phyloP scores from a whole-genome alignment of 441 rosid genomes.

The Iberis amara region DNA sequence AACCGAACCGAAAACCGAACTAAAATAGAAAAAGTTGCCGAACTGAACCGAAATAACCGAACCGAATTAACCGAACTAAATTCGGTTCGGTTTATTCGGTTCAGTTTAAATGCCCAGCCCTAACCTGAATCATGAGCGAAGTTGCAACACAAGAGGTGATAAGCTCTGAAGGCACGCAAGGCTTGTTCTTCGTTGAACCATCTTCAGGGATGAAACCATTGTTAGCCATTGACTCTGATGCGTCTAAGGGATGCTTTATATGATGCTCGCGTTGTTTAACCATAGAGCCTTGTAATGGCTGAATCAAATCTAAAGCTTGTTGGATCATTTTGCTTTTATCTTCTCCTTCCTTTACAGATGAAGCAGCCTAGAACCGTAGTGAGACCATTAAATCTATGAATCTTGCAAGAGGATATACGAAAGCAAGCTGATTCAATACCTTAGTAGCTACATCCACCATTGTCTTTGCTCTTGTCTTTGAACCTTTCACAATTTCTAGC shows the following conservation, averaged over 20 bases:
- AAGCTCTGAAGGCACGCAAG: slow-evolving; percentile 64
- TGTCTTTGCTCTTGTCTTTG: slow-evolving; percentile 57
- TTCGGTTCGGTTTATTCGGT: no score
- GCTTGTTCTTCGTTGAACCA: slow-evolving; percentile 38
- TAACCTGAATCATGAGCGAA: slow-evolving; percentile 82
- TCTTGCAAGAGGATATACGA: slow-evolving; percentile 13
- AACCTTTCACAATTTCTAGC: slow-evolving; percentile 59
- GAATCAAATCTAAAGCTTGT: slow-evolving; percentile 62
- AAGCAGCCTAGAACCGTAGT: slow-evolving; percentile 55
- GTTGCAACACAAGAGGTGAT: slow-evolving; percentile 83
- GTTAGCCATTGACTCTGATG: slow-evolving; percentile 32
- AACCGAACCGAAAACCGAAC: no score
- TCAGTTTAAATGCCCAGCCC: no score
- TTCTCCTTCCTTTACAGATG: slow-evolving; percentile 70
- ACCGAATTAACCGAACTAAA: no score
- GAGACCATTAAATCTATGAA: slow-evolving; percentile 10
- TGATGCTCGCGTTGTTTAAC: slow-evolving; percentile 40
- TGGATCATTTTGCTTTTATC: slow-evolving; percentile 56
- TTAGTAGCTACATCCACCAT: slow-evolving; percentile 89
- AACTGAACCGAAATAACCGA: no score
- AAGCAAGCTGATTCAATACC: slow-evolving; percentile 37
- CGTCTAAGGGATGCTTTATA: slow-evolving; percentile 25
- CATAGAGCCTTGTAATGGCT: slow-evolving; percentile 34
- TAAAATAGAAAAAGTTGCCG: no score
- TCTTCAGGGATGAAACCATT: slow-evolving; percentile 32